A percentile compares a stretch with the other conserved stretches of the same genome.
These are phyloP conservation scores for Zygosaccharomyces pseudobailii DNA, from an alignment of 1,139 yeast species.

Conservation along the genomic window DNA sequence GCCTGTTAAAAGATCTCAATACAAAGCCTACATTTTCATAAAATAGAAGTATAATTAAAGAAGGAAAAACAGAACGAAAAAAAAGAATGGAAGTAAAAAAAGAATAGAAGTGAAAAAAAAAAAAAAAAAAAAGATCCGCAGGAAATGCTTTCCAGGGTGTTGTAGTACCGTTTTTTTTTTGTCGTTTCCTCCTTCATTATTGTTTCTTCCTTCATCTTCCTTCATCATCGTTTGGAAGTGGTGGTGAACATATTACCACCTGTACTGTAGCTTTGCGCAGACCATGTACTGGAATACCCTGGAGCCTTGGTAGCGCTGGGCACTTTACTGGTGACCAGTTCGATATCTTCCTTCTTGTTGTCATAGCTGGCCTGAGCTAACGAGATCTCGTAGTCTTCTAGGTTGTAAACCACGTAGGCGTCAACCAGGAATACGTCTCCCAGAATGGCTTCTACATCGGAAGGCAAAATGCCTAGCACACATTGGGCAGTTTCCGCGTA, in stretches of 20 bases:
- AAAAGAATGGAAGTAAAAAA: too few relatives aligned
- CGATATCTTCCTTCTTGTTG: constrained; percentile 41
- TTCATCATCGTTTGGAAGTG: background rate
- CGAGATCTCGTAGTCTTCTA: constrained; percentile 59
- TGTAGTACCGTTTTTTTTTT: too few relatives aligned
- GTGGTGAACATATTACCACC: constrained; percentile 35
- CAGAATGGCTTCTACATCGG: constrained; percentile 38
- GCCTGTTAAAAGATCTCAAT: background rate
- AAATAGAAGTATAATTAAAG: background rate
- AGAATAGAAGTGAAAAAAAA: too few relatives aligned
- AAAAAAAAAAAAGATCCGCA: background rate
- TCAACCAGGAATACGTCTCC: constrained; percentile 74
- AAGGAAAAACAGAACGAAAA: background rate
- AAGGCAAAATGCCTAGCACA: constrained; percentile 34
- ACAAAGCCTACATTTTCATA: background rate
- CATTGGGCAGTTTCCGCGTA: constrained; percentile 22
- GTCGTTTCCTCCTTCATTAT: background rate
- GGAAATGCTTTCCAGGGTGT: background rate
- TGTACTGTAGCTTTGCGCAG: constrained; percentile 12
- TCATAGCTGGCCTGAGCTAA: constrained; percentile 56
- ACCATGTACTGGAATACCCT: constrained; percentile 38
- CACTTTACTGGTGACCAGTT: constrained; percentile 39
- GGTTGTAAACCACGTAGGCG: constrained; percentile 74
- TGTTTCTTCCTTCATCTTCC: background rate
- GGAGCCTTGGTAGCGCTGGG: constrained; percentile 46